A percentile compares a stretch with the other conserved stretches of the same genome.
Conservation (phyloP, 345 rosid species). For the Eutrema japonicum region DNA sequence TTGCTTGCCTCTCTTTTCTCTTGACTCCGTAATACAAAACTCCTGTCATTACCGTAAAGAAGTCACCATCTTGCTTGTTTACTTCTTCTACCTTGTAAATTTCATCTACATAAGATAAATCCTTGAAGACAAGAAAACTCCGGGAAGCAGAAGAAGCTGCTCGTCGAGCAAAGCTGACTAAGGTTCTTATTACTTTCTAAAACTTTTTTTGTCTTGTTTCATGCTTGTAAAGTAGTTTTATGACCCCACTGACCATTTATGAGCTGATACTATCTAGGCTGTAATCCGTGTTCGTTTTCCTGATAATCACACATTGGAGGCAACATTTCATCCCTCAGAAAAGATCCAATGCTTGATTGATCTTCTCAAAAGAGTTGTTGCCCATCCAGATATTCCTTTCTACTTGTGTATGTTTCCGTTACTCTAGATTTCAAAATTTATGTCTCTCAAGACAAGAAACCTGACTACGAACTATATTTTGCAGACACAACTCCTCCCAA, state of each 20-base stretch:
- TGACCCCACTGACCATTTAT: slow-evolving; percentile 12
- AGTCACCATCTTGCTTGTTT: not conserved
- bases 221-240: slow-evolving; percentile 9
- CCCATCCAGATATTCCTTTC: slow-evolving; percentile 71
- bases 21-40: not conserved
- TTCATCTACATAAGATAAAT: slow-evolving; percentile 57
- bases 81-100: slow-evolving; percentile 8
- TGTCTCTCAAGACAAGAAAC: not conserved
- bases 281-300: slow-evolving; percentile 86
- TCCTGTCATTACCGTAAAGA: not conserved
- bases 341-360: slow-evolving; percentile 74
- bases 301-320: slow-evolving; percentile 80
- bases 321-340: slow-evolving; percentile 80
- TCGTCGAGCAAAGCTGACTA: slow-evolving; percentile 68
- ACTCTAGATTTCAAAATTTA: not conserved
- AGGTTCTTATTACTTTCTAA: slow-evolving; percentile 49
- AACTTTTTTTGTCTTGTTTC: slow-evolving; percentile 3
- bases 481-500: slow-evolving; percentile 94
- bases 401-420: slow-evolving; percentile 64
- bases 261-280: slow-evolving; percentile 49
- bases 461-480: slow-evolving; percentile 25
- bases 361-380: slow-evolving; percentile 64
- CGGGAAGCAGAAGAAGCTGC: slow-evolving; percentile 93
- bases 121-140: slow-evolving; percentile 74
- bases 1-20: not conserved